These are phyloP conservation scores for Aspergillus cejpii DNA, from an alignment of 2,329 filamentous ascomycete genomes.

Conservation along the genomic window DNA sequence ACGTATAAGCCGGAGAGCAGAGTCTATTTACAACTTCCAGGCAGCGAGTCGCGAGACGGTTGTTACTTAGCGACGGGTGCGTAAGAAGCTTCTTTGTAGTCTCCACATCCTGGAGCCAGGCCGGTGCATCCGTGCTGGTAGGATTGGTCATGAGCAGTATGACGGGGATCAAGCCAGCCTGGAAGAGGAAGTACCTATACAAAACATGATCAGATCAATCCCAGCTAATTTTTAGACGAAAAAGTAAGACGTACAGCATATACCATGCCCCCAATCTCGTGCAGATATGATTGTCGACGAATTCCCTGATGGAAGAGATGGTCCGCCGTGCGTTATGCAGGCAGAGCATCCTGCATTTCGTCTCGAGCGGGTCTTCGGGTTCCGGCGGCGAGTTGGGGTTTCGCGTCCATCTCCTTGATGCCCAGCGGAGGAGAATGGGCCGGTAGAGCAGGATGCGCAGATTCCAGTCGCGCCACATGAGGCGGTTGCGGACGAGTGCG, in stretches of 20 bases:
- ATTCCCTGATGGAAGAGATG: constrained; percentile 39
- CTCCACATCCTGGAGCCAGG: constrained; percentile 37
- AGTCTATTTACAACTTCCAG: constrained; percentile 37
- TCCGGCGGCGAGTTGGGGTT: constrained; percentile 22
- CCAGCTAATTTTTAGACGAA: neutral
- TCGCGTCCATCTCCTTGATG: constrained; percentile 32
- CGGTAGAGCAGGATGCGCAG: constrained; percentile 41
- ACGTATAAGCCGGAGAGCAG: constrained; percentile 29
- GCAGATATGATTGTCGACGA: constrained; percentile 36
- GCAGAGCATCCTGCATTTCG: constrained; percentile 36
- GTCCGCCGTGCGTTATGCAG: constrained; percentile 38
- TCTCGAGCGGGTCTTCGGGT: constrained; percentile 33
- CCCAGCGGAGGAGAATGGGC: constrained; percentile 40
- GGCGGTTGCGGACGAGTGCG: constrained; percentile 35
- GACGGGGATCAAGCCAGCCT: constrained; percentile 41
- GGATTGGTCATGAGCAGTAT: constrained; percentile 41
- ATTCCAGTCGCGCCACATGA: constrained; percentile 42
- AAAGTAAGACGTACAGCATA: constrained; percentile 31
- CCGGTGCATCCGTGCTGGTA: constrained; percentile 30
- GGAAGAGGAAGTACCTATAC: constrained; percentile 41
- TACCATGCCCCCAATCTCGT: constrained; percentile 42
- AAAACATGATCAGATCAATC: neutral
- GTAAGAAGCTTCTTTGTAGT: constrained; percentile 37
- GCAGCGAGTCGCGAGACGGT: constrained; percentile 36
- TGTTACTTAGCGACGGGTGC: constrained; percentile 35